phyloP scores from a whole-genome alignment of 2,329 filamentous ascomycete genomes.

The Myriangium duriaei region DNA sequence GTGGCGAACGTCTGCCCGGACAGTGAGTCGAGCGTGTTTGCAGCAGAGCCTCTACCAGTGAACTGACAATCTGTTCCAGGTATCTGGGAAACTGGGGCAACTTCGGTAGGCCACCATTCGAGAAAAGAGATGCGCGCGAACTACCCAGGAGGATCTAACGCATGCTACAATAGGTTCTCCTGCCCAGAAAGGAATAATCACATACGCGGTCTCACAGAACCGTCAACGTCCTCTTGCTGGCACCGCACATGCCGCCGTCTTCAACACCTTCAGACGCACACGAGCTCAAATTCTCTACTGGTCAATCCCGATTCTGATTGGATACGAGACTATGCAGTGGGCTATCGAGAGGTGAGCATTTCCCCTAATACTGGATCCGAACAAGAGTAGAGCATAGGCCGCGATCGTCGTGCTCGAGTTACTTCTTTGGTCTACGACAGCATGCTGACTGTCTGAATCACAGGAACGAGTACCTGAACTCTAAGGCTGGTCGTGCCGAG shows the following conservation, averaged over 20 bases:
- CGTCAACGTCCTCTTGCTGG: conserved; percentile 79
- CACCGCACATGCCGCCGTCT: conserved; percentile 66
- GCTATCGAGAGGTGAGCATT: conserved; percentile 71
- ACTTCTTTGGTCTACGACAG: too few species aligned
- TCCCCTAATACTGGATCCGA: background rate
- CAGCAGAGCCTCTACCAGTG: conserved; percentile 17
- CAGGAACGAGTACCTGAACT: conserved; percentile 73
- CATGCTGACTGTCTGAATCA: too few species aligned
- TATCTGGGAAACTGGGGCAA: conserved; percentile 64
- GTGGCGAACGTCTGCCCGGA: conserved; percentile 30
- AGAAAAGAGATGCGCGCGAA: conserved; percentile 10
- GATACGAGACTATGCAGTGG: conserved; percentile 81
- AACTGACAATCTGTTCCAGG: conserved; percentile 34
- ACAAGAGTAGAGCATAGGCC: background rate
- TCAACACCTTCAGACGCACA: conserved; percentile 88
- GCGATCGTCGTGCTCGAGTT: too few species aligned
- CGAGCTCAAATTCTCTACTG: conserved; percentile 81
- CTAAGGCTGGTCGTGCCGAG: conserved; percentile 55
- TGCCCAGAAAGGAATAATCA: conserved; percentile 48
- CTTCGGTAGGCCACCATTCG: conserved; percentile 46
- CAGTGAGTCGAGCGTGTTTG: conserved; percentile 21
- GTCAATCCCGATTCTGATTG: conserved; percentile 62
- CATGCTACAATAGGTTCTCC: conserved; percentile 26
- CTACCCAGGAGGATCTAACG: conserved; percentile 14
- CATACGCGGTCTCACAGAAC: conserved; percentile 74